Evolutionary conservation across 2,329 filamentous ascomycete genomes (phyloP), one percentile per base, ranked within the genome.

Genomic region (Aspergillus sojae): DNA sequence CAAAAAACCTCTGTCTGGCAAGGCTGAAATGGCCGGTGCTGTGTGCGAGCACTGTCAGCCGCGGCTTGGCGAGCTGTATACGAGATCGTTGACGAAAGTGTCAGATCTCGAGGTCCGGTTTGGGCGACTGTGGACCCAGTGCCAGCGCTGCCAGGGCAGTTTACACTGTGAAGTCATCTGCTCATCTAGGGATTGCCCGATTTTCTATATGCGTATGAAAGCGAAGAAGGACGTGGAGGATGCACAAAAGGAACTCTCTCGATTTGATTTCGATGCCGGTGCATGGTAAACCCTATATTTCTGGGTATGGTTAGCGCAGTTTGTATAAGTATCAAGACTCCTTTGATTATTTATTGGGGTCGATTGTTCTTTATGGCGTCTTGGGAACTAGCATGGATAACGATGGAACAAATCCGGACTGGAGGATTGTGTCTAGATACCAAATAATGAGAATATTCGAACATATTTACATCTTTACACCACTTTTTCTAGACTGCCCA

Each of bases 171-270:
- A 99, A 79, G 96, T 99, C 60, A 98, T 99, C 71, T 99, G 95
- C 82, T 94, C 91, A 67, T 94, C 91, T 77, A 91, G 93, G 77
- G 95, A 99, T 82, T 99, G 95, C 76, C 95, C 95, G 1, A 99
- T 99, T 74, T 99, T 99, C 79, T 99, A 99, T 79, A 99, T 99
- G 95, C 89, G 95, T 5, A 99, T 99, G 95, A 99, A 99, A 85
- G 94, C 94, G 36, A 96, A 97, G 86, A 99, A 99, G 84, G 95
- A 99, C 77, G 89, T 98, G 45, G 94, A 98, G 78, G 95, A 99
- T 81, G 90, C 90, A 1, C 93, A 94, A 62, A 96, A 93, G 81
- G 95, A 99, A 78, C 79, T 99, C 72, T 86, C 86, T 70, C 84
- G 95, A 71, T 99, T 99, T 79, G 95, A 99, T 80, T 86, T 89